These are phyloP conservation scores for Stipa capillata DNA, from an alignment of 176 grass and related monocot species.

Conservation along the genomic window DNA sequence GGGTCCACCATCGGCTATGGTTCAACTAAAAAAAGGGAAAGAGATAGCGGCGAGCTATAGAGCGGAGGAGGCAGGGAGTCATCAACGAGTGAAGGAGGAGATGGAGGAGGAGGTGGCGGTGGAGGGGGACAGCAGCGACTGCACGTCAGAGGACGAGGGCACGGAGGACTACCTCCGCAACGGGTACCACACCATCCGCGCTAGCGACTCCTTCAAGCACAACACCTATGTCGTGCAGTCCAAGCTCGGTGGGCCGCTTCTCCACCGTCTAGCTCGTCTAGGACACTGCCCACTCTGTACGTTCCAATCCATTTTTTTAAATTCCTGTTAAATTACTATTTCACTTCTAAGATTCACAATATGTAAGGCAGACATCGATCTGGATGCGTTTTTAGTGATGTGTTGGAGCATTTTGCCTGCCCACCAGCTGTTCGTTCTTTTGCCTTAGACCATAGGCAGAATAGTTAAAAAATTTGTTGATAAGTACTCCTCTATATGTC, in stretches of 20 bases:
- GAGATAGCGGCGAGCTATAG: constrained; percentile 20
- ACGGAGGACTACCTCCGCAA: constrained; percentile 78
- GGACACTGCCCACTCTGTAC: constrained; percentile 65
- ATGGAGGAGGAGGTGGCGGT: not conserved
- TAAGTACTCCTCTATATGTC: not conserved
- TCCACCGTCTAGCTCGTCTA: constrained; percentile 92
- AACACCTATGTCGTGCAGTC: constrained; percentile 76
- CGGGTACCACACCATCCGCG: constrained; percentile 71
- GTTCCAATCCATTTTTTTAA: not conserved
- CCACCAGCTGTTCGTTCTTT: constrained; percentile 27
- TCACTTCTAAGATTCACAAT: too few species aligned
- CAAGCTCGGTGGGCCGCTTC: constrained; percentile 89
- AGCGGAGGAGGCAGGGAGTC: constrained; percentile 10
- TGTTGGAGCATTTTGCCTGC: not conserved
- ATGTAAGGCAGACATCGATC: not conserved
- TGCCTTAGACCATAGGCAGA: not conserved
- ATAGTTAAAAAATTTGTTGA: not conserved
- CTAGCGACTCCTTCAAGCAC: constrained; percentile 69
- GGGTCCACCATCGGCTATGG: too few species aligned
- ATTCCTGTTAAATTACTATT: too few species aligned
- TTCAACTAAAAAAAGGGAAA: too few species aligned
- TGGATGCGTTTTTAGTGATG: too few species aligned
- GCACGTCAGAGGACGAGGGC: constrained; percentile 87
- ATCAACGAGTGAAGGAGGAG: constrained; percentile 4
- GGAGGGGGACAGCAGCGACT: constrained; percentile 63